Evolutionary conservation across 345 rosid genomes (phyloP), one percentile per base, ranked within the genome.

Genomic region (Angophora floribunda): DNA sequence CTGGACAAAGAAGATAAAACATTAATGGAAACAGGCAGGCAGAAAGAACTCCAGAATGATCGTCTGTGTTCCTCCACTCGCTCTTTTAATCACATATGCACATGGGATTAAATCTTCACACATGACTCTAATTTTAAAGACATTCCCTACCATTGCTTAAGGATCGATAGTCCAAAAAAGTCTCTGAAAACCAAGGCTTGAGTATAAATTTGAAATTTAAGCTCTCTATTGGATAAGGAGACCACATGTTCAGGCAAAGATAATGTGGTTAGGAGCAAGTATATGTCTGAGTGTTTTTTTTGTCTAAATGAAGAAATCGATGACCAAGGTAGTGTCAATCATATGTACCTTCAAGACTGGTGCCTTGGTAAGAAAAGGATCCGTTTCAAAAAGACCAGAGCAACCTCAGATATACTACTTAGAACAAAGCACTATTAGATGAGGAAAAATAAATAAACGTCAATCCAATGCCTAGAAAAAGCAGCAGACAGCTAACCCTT

Each of bases 1-100:
- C 99, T 97, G 90, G 90, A 95, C 88, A 80, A 86, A 86, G 61
- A 70, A 85, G 80, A 70, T 52, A 70, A 13, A 82, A 50, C 84
- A 13, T 28, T 30, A 22, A 57, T 50, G 52, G 78, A 55, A 89
- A 47, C 51, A 90, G 28, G 86, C 51, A 90, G 24, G 86, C 41
- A 49, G 59, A 85, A 52, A 75, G 3, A 75, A 75, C 49, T 41
- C 49, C 49, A 75, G 28, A 75, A 32, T 41, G 84, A 36, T 75
- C 49, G 41, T 14, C 49, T 19, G 28, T 21, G 22, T 75, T 75
- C 82, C 13, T 75, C 22, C 82, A 19, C 82, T 75, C 19, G 26
- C 49, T 75, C 82, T 36, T 41, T 17, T 16, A 41, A 75, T 49
- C 19, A 75, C 82, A 75, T 19, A 41, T 75, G 45, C 49, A 9